Base-by-base conservation (phyloP, 805 yeast genomes). In the Torulaspora franciscae region DNA sequence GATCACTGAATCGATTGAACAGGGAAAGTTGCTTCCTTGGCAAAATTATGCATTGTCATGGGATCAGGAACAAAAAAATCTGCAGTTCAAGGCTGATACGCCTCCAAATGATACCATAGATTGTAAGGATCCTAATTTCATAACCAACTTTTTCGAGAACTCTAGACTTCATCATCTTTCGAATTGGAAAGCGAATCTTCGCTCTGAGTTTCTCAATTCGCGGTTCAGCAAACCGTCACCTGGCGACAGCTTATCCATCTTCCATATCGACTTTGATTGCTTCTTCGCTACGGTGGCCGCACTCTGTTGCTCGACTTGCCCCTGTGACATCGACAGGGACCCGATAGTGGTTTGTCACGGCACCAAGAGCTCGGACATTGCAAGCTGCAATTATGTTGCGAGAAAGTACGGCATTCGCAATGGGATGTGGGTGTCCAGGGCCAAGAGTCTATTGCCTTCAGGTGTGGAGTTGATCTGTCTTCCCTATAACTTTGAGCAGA, bases 221-320 rank as follows among this genome's bases (percentile, higher is more conserved):
- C 78, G 83, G 10, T 53, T 77, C 1, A 57, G 55, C 4, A 45
- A 34, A n/a, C 50, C 50, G 7, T 22, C 41, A 7, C 32, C 28
- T 4, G 32, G 29, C 3, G 50, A 47, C 11, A 23, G 13, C 4
- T 37, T 51, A 14, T 54, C 74, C 1, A 76, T 90, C 7, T 60
- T 90, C 43, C 97, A 91, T 62, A 73, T 91, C 27, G 99, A 91
- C 62, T 91, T 89, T 63, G 99, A 91, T 62, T 88, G 95, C 52
- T 91, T 93, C 57, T 91, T 91, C 66, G 97, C 90, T 2, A 75
- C 95, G 0, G 96, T 84, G 0, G 85, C 96, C 0, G 76, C 86
- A 2, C 65, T 80, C 43, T 70, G 66, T 11, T 68, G 71, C 33
- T 82, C 84, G 0, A 71, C 79, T 2, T 58, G 82, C 6, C 40